These are phyloP conservation scores for Globisporangium radiosum DNA, from an alignment of 352 stramenopile genomes.

Conservation along the genomic window DNA sequence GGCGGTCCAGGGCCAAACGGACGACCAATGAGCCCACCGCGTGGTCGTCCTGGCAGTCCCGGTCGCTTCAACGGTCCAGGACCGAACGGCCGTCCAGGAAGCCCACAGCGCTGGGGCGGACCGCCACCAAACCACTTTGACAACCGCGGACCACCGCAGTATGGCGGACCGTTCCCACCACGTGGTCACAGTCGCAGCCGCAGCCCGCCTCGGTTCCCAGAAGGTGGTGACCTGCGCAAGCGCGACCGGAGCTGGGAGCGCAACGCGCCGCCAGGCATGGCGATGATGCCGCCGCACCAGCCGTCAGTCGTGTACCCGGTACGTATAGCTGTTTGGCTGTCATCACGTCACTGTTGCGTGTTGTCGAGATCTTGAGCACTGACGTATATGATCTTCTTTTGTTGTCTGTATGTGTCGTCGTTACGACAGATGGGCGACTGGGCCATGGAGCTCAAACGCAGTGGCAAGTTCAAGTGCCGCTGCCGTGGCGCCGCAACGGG, in stretches of 20 bases:
- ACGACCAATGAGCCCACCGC: conserved; percentile 1
- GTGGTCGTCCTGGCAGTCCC: conserved; percentile 4
- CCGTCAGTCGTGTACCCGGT: conserved; percentile 11
- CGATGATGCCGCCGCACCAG: conserved; percentile 3
- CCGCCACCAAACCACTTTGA: conserved; percentile 26
- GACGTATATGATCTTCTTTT: neutral
- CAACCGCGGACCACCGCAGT: conserved; percentile 22
- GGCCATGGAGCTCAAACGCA: conserved; percentile 45
- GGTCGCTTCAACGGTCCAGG: neutral
- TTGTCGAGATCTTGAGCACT: neutral
- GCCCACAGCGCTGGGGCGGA: neutral
- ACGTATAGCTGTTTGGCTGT: neutral
- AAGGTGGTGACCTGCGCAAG: conserved; percentile 8
- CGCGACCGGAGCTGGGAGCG: conserved; percentile 16
- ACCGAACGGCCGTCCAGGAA: neutral
- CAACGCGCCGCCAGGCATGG: conserved; percentile 3
- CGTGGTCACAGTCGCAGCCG: conserved; percentile 25
- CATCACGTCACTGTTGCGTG: neutral
- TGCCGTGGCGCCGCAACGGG: conserved; percentile 29
- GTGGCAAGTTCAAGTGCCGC: conserved; percentile 37
- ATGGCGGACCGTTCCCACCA: conserved; percentile 19
- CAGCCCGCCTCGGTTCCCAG: conserved; percentile 3
- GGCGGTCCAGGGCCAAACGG: neutral
- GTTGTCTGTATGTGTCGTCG: conserved; percentile 1
- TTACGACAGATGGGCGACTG: conserved; percentile 21